Base-by-base conservation (phyloP, 768 basidiomycete genomes). In the Boletellus sp. region DNA sequence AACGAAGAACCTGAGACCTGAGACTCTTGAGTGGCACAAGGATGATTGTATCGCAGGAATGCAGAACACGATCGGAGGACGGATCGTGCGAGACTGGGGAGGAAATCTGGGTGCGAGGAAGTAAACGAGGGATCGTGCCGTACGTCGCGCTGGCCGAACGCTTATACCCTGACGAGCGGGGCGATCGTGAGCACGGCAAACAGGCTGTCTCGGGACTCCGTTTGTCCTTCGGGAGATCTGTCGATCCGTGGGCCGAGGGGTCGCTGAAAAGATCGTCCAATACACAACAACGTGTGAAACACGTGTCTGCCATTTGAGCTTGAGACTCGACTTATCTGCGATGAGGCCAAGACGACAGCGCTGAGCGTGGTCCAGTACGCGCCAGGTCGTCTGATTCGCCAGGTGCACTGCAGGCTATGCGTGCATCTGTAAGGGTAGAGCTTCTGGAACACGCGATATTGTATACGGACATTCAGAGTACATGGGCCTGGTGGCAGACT, bases 1-100 rank as follows among this genome's bases (percentile, higher is more conserved):
- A 17, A 61, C 37, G 35, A 53, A 39, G 22, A 49, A 48, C 23
- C 47, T 36, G 23, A 57, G n/a, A 24, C 39, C 47, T 16, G 42
- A 15, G 51, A 57, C 52, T 42, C 8, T 48, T 5, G 17, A 26
- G 26, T 32, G 20, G 32, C 28, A 11, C 12, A 10, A 16, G 3
- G 37, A 19, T 16, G 31, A 17, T 13, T 33, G 4, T n/a, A 5
- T 19, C 19, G 17, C n/a, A 8, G 31, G 23, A 32, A 24, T 4
- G 37, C 31, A 36, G 23, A 23, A 34, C 10, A 22, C 15, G 10
- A 17, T 10, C 17, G 11, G 16, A 35, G 26, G 28, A 23, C 12
- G 28, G 22, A 23, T 39, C 17, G 23, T 35, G 41, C 17, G 24
- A 32, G 41, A 41, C 5, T 17, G 19, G 24, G 42, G 34, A 16